Base-by-base conservation (phyloP, 495 filamentous ascomycete species). In the Talaromyces nanjingensis region DNA sequence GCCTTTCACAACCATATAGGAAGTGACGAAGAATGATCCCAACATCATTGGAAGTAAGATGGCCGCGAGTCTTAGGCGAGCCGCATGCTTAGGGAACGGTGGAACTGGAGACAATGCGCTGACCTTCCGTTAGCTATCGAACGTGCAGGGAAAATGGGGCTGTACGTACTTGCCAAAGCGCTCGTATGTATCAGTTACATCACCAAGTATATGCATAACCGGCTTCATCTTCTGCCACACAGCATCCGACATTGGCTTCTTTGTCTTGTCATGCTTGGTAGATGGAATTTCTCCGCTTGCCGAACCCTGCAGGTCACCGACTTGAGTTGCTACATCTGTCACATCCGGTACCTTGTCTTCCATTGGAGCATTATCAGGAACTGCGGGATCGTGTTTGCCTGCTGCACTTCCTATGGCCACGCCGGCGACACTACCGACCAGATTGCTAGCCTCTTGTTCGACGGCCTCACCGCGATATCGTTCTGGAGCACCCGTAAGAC, bases 401-500 rank as follows among this genome's bases (percentile, higher is more conserved):
- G 88, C 84, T 0, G 89, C 90, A 60, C 88, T 90, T 57, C 86
- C 86, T 42, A 94, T 76, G 0, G 89, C 89, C 8, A 96, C 85
- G 2, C 82, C 83, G 6, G 89, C 87, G 61, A 94, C 86, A 31
- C 87, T 84, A 65, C 87, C 88, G 37, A 94, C 85, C 65, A 96
- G 86, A 66, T 91, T 93, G 66, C 80, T 86, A 2, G 92, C 92
- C 72, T 96, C 92, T 64, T 89, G 84, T 70, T 97, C 92, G 5
- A 91, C 91, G 0, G 91, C 90, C 71, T 96, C 92, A 18, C 92
- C 92, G 68, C 92, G 88, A 71, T 92, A 86, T 62, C 87, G 89
- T 74, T 96, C 90, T 0, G 91, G 89, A 0, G 88, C 91, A 18
- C 91, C 92, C 0, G 91, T 96, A 4, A 88, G 78, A 64, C 87